Evolutionary conservation across 176 grass and related monocot genomes (phyloP), one percentile per base, ranked within the genome.

Genomic region (Urochloa ruziziensis): DNA sequence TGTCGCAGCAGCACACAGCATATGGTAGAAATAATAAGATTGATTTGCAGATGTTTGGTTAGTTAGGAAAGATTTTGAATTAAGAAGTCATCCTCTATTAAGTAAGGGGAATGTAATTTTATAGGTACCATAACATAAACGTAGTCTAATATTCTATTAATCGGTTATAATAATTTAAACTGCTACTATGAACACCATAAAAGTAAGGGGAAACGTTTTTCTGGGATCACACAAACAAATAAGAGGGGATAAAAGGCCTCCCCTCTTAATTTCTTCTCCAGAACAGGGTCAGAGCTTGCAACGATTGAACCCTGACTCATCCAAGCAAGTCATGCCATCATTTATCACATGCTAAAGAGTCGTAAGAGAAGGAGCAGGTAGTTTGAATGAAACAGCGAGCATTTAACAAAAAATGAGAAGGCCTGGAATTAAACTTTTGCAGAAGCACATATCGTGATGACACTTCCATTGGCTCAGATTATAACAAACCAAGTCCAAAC

Each of bases 351-450:
- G 56, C 29, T 61, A 59, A 72, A 79, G 65, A 71, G 43, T 23
- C 15, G 37, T 3, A 60, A 10, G 48, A 62, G 30, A 82, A 48
- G 71, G 39, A 67, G 19, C 25, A 75, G n/a, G 13, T 66, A 68
- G 39, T 28, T 54, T 51, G 33, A 25, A 46, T 58, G 65, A 62
- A 61, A 24, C 28, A 74, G 7, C 29, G 83, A 86, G 4, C 28
- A 49, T 43, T 27, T n/a, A 83, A 83, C 30, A 68, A 70, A 75
- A 32, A 52, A 76, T 53, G 67, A 46, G 35, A 70, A 78, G 39
- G 21, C n/a, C 28, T 77, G 25, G 12, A 28, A 88, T 49, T 39
- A 32, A 25, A 75, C 2, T 77, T 48, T 51, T 40, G 32, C 32
- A 65, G 23, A 73, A 79, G 69, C 60, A 62, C 43, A 51, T 32